Conservation (phyloP, 371 early-diverging fungal species). For the Mucor sp. region DNA sequence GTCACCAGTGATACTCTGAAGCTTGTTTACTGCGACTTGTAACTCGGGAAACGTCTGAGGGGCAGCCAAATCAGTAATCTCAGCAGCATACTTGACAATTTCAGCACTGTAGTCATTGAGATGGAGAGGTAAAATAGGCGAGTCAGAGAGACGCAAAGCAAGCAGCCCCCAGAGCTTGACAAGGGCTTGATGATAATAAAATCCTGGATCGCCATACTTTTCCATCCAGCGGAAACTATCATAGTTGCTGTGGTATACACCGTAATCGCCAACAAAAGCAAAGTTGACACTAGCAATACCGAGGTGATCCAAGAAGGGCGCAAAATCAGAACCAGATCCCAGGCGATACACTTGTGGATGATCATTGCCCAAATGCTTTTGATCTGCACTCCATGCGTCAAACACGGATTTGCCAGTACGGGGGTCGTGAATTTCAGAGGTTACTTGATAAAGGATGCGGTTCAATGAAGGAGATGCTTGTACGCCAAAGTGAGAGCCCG, state of each 20-base stretch:
- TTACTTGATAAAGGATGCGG: slow-evolving; percentile 54
- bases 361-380: slow-evolving; percentile 1
- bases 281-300: slow-evolving; percentile 63
- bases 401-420: slow-evolving; percentile 49
- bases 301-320: slow-evolving; percentile 61
- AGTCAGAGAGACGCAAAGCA: slow-evolving; percentile 40
- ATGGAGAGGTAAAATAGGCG: slow-evolving; percentile 37
- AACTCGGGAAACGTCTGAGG: slow-evolving; percentile 16
- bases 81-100: slow-evolving; percentile 6
- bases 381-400: slow-evolving; percentile 49
- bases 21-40: slow-evolving; percentile 7
- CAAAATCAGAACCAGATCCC: slow-evolving; percentile 65
- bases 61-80: neutral
- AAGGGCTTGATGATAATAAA: slow-evolving; percentile 58
- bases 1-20: neutral
- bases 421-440: slow-evolving; percentile 54
- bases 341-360: slow-evolving; percentile 36
- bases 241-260: slow-evolving; percentile 71
- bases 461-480: slow-evolving; percentile 58
- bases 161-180: slow-evolving; percentile 43
- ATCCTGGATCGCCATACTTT: slow-evolving; percentile 65
- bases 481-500: slow-evolving; percentile 52
- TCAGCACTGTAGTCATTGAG: slow-evolving; percentile 40
- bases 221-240: slow-evolving; percentile 64
- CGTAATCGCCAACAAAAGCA: slow-evolving; percentile 52